Evolutionary conservation across 306 rosid genomes (phyloP), one percentile per base, ranked within the genome.

Genomic region (Cicer arietinum): DNA sequence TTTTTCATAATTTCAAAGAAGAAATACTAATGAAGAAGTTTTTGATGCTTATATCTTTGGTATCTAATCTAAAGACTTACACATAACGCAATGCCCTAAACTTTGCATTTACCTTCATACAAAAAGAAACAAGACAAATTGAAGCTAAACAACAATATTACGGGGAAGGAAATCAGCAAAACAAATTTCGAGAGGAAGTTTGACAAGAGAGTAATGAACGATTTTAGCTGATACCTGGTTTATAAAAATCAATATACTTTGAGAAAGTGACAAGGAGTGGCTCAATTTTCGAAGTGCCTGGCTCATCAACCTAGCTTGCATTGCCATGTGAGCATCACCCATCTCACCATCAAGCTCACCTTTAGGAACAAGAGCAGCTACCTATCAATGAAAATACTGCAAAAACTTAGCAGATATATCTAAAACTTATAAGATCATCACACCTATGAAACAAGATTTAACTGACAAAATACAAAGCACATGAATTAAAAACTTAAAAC

Each of bases 261-360:
- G 91, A 40, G 96, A 91, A 50, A 82, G 85, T 58, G 98, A 90
- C 79, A 94, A 86, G 58, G 97, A 88, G 80, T 91, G 98, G 83
- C 94, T 88, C 86, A 91, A 81, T 70, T 94, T 91, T 46, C 97
- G 89, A 83, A 94, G 98, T 11, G 97, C 91, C 88, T 90, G 98
- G 81, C 97, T 91, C 97, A 94, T 91, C 84, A 94, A 78, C 88
- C 96, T 88, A 78, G 97, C 98, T 86, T 91, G 98, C 97, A 91
- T 86, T 22, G 98, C 97, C 91, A 90, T 86, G 81, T 88, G 97
- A 76, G 97, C 96, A 72, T 94, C 97, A 35, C 92, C 98, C 96
- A 91, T 90, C 76, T 87, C 97, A 13, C 97, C 97, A 79, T 94
- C 98, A 78, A 94, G 97, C 77, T 91, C 98, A 67, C 94, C 81